Percentiles rank a stretch among this genome's conserved stretches.
Evolutionary conservation across 768 basidiomycete genomes (phyloP).

Genomic region (Epithele typhae): DNA sequence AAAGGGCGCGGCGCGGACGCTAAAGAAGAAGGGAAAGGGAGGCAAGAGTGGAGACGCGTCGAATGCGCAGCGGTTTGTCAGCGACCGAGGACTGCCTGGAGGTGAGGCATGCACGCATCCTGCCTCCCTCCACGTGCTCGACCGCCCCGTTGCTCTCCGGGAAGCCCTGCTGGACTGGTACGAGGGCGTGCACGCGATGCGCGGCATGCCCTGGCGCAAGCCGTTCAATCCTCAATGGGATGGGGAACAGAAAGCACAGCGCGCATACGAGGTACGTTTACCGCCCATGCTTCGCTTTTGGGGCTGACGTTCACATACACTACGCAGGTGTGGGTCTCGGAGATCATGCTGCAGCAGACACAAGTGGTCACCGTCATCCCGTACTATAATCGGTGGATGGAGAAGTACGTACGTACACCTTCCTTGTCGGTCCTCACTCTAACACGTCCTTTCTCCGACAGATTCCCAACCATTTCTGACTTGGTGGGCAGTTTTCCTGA

Average conservation of each 20-base stretch:
- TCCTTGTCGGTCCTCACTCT: background rate
- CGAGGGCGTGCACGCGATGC: conserved; percentile 51
- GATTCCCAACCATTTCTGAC: conserved; percentile 78
- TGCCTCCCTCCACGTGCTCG: conserved; percentile 45
- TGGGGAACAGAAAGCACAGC: conserved; percentile 63
- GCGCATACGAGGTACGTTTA: conserved; percentile 83
- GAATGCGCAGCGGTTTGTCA: background rate
- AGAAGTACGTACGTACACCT: conserved; percentile 43
- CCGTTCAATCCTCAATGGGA: conserved; percentile 51
- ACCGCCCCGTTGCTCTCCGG: conserved; percentile 37
- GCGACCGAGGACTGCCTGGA: background rate
- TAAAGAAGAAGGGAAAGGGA: background rate
- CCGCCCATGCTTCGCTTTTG: background rate
- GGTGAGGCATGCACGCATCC: conserved; percentile 30
- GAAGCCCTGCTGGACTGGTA: conserved; percentile 67
- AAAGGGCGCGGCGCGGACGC: conserved; percentile 8
- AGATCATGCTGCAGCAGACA: conserved; percentile 97
- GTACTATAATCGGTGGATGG: conserved; percentile 89
- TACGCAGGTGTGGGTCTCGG: conserved; percentile 77
- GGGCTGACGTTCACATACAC: background rate
- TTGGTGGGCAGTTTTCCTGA: conserved; percentile 43
- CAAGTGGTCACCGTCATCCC: conserved; percentile 92
- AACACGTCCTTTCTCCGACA: conserved; percentile 24
- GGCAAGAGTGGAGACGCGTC: conserved; percentile 9
- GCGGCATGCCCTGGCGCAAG: conserved; percentile 94